Base-by-base conservation (phyloP, 2,329 filamentous ascomycete species). In the Colletotrichum sp. region DNA sequence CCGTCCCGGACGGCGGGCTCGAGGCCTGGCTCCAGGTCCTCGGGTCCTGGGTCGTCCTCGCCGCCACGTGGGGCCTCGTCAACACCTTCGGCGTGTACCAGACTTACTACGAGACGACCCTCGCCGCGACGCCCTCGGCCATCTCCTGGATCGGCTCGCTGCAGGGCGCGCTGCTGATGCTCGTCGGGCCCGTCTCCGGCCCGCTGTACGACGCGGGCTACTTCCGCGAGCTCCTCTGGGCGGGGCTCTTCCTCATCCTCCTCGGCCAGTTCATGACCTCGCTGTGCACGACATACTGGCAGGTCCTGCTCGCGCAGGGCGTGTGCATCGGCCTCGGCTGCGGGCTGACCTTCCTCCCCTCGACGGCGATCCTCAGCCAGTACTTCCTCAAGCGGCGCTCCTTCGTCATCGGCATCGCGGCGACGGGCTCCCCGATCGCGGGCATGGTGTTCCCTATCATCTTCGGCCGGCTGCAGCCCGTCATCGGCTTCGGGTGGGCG, bases 401-500 rank as follows among this genome's bases (percentile, higher is more conserved):
- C n/a, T 77, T 84, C 48, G 82, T 81, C 76, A 79, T 83, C 48
- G 84, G 83, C 52, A 78, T 84, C 59, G 75, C 80, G 28, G 79
- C 82, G 0, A 81, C 82, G 11, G 85, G 85, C 3, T 84, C 82
- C 3, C 83, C 83, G 16, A 71, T 87, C 19, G 84, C 82, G 70
- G 87, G 88, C 13, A 85, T 89, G 75, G 80, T 89, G 44, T 81
- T 81, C 66, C 81, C 77, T n/a, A 79, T 85, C 66, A 82, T 85
- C 67, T 85, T 88, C 66, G 80, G 81, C 15, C 84, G 82, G 77
- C 83, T 90, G 5, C 85, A 89, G 77, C 83, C 84, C n/a, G 80
- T 80, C 22, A 85, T 92, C 70, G 90, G 90, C 34, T 93, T 92
- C 80, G 83, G 84, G 61, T 91, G 89, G 90, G 85, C 89, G 8